Evolutionary conservation across 495 filamentous ascomycete genomes (phyloP), one percentile per base, ranked within the genome.

Genomic region (Chaetomium fimeti): DNA sequence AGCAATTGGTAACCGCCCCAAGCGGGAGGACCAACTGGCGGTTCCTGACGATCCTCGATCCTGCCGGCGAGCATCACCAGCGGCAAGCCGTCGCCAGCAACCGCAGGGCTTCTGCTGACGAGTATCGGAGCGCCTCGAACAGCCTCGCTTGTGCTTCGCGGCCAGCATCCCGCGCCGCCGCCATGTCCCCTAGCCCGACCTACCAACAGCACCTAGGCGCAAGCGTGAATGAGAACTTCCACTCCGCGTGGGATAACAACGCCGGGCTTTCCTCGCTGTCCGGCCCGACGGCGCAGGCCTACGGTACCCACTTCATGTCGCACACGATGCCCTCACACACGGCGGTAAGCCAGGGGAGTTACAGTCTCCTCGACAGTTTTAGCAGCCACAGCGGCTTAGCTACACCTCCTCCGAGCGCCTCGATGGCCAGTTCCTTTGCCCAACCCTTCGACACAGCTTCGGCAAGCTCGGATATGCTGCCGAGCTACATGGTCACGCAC

Each of bases 11-110:
- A 22, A 72, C 67, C 6, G 68, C 68, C 2, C 66, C 63, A 36
- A 62, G 66, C 13, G 66, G 72, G 5, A 66, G 63, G 55, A 72
- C 80, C 1, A 74, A 73, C 42, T 83, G 79, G 80, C 75, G 76
- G 13, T 83, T 79, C 68, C 68, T 83, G 54, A 82, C 79, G 29
- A 74, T 78, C 38, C 65, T 81, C 2, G 78, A 82, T 68, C 79
- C 80, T 25, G 74, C 72, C 11, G 78, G 76, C 18, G 73, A 76
- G 13, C 75, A 79, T 47, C 79, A 83, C 56, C 77, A 79, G 66
- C 73, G 77, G 58, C 71, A 74, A 9, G 78, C 77, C n/a, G 73
- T 79, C 32, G 28, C 74, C 38, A 68, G 68, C 36, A 68, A 58
- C 15, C 48, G 65, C 28, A 47, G 71, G 9, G 20, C n/a, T 18